These are phyloP conservation scores for Zygosaccharomyces kombuchaensis DNA, from an alignment of 805 yeast species.

Conservation along the genomic window DNA sequence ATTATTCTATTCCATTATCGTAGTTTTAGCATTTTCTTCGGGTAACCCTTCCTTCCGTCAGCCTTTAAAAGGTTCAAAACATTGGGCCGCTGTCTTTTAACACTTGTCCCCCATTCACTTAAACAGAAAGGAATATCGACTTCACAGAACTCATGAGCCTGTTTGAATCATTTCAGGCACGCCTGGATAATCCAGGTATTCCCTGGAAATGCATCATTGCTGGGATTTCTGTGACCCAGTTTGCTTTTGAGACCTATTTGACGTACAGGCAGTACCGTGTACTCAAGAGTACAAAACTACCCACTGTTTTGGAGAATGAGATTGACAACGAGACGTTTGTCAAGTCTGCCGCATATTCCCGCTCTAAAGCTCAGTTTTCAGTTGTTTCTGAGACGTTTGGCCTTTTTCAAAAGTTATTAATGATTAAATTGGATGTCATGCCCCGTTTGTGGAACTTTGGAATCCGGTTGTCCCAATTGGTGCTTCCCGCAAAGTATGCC, in stretches of 20 bases:
- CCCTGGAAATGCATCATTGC: conserved; percentile 77
- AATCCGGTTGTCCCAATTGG: conserved; percentile 34
- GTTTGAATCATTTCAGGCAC: conserved; percentile 37
- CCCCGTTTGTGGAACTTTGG: conserved; percentile 60
- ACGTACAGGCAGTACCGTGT: conserved; percentile 73
- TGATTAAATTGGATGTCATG: conserved; percentile 56
- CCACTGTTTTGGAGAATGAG: conserved; percentile 62
- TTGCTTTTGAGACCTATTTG: conserved; percentile 67
- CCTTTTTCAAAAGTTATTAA: conserved; percentile 51
- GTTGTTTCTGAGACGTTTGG: conserved; percentile 50
- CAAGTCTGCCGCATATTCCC: conserved; percentile 72
- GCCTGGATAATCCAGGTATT: conserved; percentile 62
- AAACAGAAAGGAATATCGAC: neutral
- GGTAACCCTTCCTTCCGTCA: neutral
- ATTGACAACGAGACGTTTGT: conserved; percentile 68
- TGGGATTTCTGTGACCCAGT: conserved; percentile 72
- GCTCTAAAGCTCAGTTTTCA: conserved; percentile 71
- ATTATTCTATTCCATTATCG: neutral
- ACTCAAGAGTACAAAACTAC: conserved; percentile 51
- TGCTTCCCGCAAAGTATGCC: conserved; percentile 29
- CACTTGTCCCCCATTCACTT: neutral
- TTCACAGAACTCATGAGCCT: conserved; percentile 7
- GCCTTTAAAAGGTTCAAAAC: neutral
- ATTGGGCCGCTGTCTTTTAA: neutral
- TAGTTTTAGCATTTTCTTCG: neutral